Conservation (phyloP, 352 stramenopile species). For the Globisporangium barbulae region DNA sequence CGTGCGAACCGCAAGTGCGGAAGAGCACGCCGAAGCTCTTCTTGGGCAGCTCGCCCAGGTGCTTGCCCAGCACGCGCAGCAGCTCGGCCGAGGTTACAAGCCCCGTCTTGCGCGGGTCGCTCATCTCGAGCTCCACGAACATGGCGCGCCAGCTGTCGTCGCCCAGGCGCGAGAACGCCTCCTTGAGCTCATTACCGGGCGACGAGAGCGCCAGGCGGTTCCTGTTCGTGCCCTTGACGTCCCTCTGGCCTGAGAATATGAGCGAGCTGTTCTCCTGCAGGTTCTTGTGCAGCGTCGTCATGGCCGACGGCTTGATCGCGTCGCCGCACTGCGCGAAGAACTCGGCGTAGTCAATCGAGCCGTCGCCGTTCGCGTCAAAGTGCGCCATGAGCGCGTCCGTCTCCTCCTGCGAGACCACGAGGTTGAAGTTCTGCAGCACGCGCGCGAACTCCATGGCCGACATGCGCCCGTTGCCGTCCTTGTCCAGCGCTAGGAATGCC, state of each 20-base stretch:
- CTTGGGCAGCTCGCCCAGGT: slow-evolving; percentile 53
- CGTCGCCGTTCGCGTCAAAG: slow-evolving; percentile 38
- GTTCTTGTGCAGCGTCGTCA: slow-evolving; percentile 23
- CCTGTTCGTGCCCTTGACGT: slow-evolving; percentile 59
- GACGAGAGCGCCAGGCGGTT: slow-evolving; percentile 54
- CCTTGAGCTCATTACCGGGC: slow-evolving; percentile 67
- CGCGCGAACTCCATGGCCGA: slow-evolving; percentile 41
- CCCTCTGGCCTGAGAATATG: slow-evolving; percentile 40
- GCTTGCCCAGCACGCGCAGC: slow-evolving; percentile 58
- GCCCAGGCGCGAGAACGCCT: slow-evolving; percentile 54
- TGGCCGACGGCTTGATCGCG: slow-evolving; percentile 30
- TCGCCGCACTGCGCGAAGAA: slow-evolving; percentile 67
- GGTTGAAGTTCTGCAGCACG: slow-evolving; percentile 44
- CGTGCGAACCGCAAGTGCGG: slow-evolving; percentile 57
- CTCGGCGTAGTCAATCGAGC: slow-evolving; percentile 51
- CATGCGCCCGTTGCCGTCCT: slow-evolving; percentile 39
- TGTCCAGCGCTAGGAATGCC: slow-evolving; percentile 47
- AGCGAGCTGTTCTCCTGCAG: slow-evolving; percentile 65
- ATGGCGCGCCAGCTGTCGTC: slow-evolving; percentile 62
- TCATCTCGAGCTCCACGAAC: slow-evolving; percentile 61
- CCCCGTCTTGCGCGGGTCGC: slow-evolving; percentile 53
- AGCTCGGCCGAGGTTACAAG: slow-evolving; percentile 60
- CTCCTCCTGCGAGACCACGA: slow-evolving; percentile 42
- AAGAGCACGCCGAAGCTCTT: slow-evolving; percentile 58
- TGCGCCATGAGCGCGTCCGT: slow-evolving; percentile 27